phyloP scores from a whole-genome alignment of 805 yeast genomes.

The Candida tallmaniae region DNA sequence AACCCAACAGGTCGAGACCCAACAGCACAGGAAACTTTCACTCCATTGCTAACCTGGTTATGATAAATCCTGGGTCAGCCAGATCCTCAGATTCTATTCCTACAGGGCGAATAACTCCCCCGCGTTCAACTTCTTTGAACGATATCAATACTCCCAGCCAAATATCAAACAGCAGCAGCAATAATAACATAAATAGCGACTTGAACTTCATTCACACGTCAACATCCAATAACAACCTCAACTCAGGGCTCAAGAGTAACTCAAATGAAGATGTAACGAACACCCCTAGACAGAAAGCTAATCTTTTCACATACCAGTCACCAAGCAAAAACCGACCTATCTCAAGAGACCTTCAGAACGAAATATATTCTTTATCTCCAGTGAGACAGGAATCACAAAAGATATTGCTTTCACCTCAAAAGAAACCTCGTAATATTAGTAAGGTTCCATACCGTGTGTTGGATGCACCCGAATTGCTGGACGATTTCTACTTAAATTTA shows the following conservation, averaged over 20 bases:
- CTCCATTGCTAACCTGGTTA: constrained; percentile 1
- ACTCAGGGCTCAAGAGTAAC: not conserved
- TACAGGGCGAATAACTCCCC: constrained; percentile 20
- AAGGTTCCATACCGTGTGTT: constrained; percentile 88
- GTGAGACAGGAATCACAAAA: constrained; percentile 86
- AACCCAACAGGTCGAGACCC: constrained; percentile 11
- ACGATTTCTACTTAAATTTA: constrained; percentile 86
- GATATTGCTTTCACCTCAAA: constrained; percentile 75
- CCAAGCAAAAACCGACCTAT: constrained; percentile 61
- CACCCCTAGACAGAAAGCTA: constrained; percentile 46
- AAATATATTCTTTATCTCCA: constrained; percentile 76
- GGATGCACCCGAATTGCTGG: constrained; percentile 94
- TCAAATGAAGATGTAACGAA: constrained; percentile 16
- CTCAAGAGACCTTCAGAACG: constrained; percentile 63
- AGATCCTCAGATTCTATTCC: constrained; percentile 11
- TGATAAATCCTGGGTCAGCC: constrained; percentile 8
- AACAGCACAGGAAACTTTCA: constrained; percentile 18
- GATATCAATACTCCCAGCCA: constrained; percentile 3
- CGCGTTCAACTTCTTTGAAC: constrained; percentile 12
- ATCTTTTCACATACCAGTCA: constrained; percentile 70
- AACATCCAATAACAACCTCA: not conserved
- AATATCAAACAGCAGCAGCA: not conserved
- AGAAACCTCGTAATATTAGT: constrained; percentile 69
- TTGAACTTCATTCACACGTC: not conserved
- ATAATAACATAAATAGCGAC: not conserved